These are phyloP conservation scores for Penicillium silybi DNA, from an alignment of 495 filamentous ascomycete species.

Conservation along the genomic window DNA sequence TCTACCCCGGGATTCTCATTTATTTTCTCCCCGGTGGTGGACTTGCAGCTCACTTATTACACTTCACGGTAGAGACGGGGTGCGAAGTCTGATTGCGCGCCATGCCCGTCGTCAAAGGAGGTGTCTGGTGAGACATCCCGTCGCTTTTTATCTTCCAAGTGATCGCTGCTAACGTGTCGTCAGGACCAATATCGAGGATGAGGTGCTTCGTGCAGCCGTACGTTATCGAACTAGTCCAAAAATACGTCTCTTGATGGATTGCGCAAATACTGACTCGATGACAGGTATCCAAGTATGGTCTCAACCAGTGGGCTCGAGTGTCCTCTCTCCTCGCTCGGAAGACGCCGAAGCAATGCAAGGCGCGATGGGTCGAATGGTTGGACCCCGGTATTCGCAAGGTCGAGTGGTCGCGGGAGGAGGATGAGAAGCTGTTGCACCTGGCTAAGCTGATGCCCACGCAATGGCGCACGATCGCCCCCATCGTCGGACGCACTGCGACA, in stretches of 20 bases:
- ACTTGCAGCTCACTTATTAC: background rate
- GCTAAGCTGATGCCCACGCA: conserved; percentile 99
- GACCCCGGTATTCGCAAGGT: conserved; percentile 96
- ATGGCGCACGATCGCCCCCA: conserved; percentile 97
- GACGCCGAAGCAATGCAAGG: conserved; percentile 98
- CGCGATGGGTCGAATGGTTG: conserved; percentile 96
- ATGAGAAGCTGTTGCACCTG: conserved; percentile 92
- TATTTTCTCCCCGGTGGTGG: conserved; percentile 14
- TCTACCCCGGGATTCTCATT: conserved; percentile 9
- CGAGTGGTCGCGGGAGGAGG: conserved; percentile 98
- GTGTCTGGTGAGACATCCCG: conserved; percentile 76
- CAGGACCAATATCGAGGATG: conserved; percentile 77
- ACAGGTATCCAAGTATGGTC: conserved; percentile 87
- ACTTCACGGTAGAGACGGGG: background rate
- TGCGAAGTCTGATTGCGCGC: conserved; percentile 14
- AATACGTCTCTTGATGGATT: background rate
- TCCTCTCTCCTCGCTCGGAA: conserved; percentile 96
- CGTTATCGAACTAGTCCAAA: conserved; percentile 7
- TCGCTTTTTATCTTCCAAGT: background rate
- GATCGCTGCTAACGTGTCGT: conserved; percentile 19
- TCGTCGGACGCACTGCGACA: conserved; percentile 92
- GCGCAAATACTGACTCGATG: conserved; percentile 19
- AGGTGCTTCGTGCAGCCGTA: conserved; percentile 88
- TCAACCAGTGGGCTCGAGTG: conserved; percentile 98
- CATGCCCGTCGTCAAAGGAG: conserved; percentile 98